A percentile compares a stretch with the other conserved stretches of the same genome.
Conservation (phyloP, 768 basidiomycete species). For the Rhodotorula sphaerocarpa region DNA sequence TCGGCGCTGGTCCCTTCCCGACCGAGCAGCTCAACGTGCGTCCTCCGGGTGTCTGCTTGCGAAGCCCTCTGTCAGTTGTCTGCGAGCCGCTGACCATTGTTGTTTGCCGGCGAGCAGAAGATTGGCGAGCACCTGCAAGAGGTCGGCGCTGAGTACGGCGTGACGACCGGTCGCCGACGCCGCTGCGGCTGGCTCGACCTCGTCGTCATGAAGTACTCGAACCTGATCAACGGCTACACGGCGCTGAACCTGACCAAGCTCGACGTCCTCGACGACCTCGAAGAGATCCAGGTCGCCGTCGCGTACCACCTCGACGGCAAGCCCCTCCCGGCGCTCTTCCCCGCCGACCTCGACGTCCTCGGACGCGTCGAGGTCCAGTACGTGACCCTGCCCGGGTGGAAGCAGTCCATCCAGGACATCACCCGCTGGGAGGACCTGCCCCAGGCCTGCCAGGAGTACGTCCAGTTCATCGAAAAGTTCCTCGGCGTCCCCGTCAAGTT, state of each 20-base stretch:
- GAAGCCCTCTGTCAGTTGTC: no score
- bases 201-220: slow-evolving; percentile 86
- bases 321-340: slow-evolving; percentile 63
- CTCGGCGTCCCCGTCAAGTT: slow-evolving; percentile 69
- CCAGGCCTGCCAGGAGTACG: slow-evolving; percentile 71
- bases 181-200: slow-evolving; percentile 98
- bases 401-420: slow-evolving; percentile 60
- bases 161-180: slow-evolving; percentile 81
- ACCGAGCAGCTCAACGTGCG: slow-evolving; percentile 84
- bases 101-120: slow-evolving; percentile 48
- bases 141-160: slow-evolving; percentile 83
- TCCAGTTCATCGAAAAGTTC: slow-evolving; percentile 74
- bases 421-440: slow-evolving; percentile 68
- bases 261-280: slow-evolving; percentile 74
- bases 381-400: slow-evolving; percentile 85
- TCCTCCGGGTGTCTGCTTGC: slow-evolving; percentile 18
- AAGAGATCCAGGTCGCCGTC: slow-evolving; percentile 79
- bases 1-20: slow-evolving; percentile 97
- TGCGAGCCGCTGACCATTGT: background rate
- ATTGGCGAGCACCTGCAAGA: slow-evolving; percentile 82
- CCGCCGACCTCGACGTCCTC: slow-evolving; percentile 78
- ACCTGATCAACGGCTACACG: slow-evolving; percentile 92
- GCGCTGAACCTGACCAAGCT: slow-evolving; percentile 89
- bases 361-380: slow-evolving; percentile 75
- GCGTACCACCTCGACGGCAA: slow-evolving; percentile 70